phyloP scores from a whole-genome alignment of 2,329 filamentous ascomycete species.

The Penicillium sp. region DNA sequence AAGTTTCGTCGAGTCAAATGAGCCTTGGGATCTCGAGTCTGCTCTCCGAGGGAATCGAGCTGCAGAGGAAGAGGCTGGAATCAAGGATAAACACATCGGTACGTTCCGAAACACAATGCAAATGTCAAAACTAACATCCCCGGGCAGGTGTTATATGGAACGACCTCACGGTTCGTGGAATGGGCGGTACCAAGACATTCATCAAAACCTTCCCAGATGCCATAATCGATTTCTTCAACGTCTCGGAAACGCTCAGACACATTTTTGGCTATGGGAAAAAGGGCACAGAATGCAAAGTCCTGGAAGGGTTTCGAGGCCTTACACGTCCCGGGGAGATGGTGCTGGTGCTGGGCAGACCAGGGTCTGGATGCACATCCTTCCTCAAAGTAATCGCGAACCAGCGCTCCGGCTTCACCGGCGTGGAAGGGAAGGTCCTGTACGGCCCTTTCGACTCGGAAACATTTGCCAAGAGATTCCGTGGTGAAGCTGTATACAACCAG shows the following conservation, averaged over 20 bases:
- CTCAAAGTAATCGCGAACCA: conserved; percentile 66
- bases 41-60: conserved; percentile 66
- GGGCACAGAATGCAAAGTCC: conserved; percentile 65
- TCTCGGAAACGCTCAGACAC: conserved; percentile 60
- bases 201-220: conserved; percentile 73
- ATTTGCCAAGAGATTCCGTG: conserved; percentile 67
- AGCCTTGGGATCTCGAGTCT: conserved; percentile 69
- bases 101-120: conserved; percentile 1
- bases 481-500: conserved; percentile 80
- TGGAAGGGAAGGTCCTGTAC: conserved; percentile 69
- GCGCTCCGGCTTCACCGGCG: conserved; percentile 56
- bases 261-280: conserved; percentile 64
- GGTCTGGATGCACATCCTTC: conserved; percentile 66
- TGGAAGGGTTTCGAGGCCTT: conserved; percentile 60
- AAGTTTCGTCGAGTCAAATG: conserved; percentile 43
- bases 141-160: conserved; percentile 68
- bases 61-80: conserved; percentile 71
- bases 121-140: not conserved
- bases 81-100: conserved; percentile 72
- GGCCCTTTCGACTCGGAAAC: conserved; percentile 67
- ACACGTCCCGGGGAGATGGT: conserved; percentile 84
- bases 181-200: conserved; percentile 69
- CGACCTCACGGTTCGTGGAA: conserved; percentile 67
- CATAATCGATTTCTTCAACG: conserved; percentile 70
- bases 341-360: conserved; percentile 72